A percentile compares a stretch with the other conserved stretches of the same genome.
Evolutionary conservation across 768 basidiomycete genomes (phyloP).

Genomic region (Terana coerulea): DNA sequence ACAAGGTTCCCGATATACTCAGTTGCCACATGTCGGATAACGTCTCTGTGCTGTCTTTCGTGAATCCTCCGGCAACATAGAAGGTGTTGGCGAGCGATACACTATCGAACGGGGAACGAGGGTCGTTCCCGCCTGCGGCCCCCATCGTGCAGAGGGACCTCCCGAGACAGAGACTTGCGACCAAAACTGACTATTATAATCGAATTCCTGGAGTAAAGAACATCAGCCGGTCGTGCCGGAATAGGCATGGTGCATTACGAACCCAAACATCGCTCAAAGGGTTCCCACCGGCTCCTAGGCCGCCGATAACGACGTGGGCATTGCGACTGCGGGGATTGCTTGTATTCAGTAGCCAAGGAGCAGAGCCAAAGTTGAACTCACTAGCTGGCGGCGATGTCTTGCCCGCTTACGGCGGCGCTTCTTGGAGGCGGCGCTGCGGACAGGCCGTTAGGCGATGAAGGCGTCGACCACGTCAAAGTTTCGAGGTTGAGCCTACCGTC

Average conservation of each 20-base stretch:
- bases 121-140: constrained; percentile 75
- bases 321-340: constrained; percentile 46
- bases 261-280: constrained; percentile 76
- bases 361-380: constrained; percentile 33
- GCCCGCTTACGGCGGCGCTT: constrained; percentile 59
- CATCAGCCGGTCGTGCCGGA: constrained; percentile 11
- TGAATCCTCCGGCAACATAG: constrained; percentile 68
- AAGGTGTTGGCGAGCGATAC: constrained; percentile 68
- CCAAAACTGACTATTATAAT: constrained; percentile 78
- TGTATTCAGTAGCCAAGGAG: constrained; percentile 8
- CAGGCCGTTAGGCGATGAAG: constrained; percentile 48
- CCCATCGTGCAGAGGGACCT: constrained; percentile 63
- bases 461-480: constrained; percentile 56
- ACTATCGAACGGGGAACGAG: constrained; percentile 36
- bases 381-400: constrained; percentile 82
- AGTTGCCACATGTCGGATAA: constrained; percentile 73
- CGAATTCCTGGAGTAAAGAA: constrained; percentile 59
- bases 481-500: constrained; percentile 55
- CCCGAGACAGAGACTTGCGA: constrained; percentile 49
- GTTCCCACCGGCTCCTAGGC: constrained; percentile 49
- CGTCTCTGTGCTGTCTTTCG: constrained; percentile 40
- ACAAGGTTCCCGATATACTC: constrained; percentile 63
- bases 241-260: constrained; percentile 22
- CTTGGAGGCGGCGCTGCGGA: constrained; percentile 51
- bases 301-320: constrained; percentile 73